Evolutionary conservation across 164 flowering plant genomes (phyloP).

Genomic region (Umbellularia californica): DNA sequence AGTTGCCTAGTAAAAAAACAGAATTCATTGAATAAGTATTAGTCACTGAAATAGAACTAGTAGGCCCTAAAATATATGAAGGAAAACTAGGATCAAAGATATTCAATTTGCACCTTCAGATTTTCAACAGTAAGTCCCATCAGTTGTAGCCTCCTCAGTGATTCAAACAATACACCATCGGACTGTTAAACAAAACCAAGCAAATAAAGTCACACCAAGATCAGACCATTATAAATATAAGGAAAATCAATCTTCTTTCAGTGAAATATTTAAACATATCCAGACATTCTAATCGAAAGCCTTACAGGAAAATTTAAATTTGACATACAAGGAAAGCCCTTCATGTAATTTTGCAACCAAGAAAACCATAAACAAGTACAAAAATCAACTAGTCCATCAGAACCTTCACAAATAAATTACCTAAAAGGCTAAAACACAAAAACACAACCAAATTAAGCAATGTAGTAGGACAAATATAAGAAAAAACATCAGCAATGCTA

Average conservation of each 20-base stretch:
- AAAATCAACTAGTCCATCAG: neutral
- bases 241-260: neutral
- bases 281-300: neutral
- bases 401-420: no score
- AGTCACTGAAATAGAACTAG: neutral
- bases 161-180: constrained; percentile 54
- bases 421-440: neutral
- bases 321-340: neutral
- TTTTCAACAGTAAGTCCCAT: constrained; percentile 66
- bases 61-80: neutral
- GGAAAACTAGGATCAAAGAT: neutral
- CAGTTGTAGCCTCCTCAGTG: constrained; percentile 73
- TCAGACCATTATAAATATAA: neutral
- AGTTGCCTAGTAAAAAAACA: constrained; percentile 48
- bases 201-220: neutral
- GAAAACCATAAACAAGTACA: neutral
- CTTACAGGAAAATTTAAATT: neutral
- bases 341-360: neutral
- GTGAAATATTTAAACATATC: no score
- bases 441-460: neutral
- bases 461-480: neutral
- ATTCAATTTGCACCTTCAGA: constrained; percentile 46
- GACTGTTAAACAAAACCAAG: constrained; percentile 41
- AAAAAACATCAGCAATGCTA: neutral
- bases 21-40: neutral